Evolutionary conservation across 495 filamentous ascomycete species (phyloP).

Genomic region (Penicillium tannophilum): DNA sequence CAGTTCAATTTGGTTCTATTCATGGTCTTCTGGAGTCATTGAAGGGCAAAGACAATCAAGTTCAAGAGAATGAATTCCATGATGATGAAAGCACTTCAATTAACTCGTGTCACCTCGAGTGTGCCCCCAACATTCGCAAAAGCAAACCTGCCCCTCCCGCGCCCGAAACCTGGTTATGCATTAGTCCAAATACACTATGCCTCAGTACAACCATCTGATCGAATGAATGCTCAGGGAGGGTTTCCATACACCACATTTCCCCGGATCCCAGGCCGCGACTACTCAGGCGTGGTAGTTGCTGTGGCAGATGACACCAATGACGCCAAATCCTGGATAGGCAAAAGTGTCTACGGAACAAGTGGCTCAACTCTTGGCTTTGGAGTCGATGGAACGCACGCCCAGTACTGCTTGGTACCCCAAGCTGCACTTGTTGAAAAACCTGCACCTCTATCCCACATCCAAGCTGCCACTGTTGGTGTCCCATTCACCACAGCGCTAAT

Average conservation of each 20-base stretch:
- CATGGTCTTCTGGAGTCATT: no score
- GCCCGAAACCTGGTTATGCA: conserved; percentile 17
- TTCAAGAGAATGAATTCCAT: neutral
- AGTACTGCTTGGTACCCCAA: conserved; percentile 20
- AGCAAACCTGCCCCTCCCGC: conserved; percentile 12
- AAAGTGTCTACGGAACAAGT: conserved; percentile 24
- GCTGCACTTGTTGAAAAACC: conserved; percentile 23
- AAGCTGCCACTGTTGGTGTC: conserved; percentile 25
- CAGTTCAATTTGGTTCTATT: no score
- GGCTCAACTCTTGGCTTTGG: conserved; percentile 22
- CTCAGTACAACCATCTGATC: conserved; percentile 44
- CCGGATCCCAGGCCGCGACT: conserved; percentile 44
- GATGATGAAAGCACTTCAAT: conserved; percentile 23
- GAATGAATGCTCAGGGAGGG: conserved; percentile 38
- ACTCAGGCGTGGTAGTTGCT: conserved; percentile 20
- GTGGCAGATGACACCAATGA: conserved; percentile 4
- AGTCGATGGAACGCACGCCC: conserved; percentile 19
- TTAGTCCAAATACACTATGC: conserved; percentile 21
- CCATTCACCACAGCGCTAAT: conserved; percentile 24
- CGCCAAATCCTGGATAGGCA: conserved; percentile 22
- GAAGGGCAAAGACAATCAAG: neutral
- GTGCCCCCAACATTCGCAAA: conserved; percentile 3
- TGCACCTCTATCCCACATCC: conserved; percentile 8
- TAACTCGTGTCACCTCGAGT: neutral
- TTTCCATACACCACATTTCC: conserved; percentile 43